These are phyloP conservation scores for Colletotrichum trifolii DNA, from an alignment of 2,329 filamentous ascomycete genomes.

Conservation along the genomic window DNA sequence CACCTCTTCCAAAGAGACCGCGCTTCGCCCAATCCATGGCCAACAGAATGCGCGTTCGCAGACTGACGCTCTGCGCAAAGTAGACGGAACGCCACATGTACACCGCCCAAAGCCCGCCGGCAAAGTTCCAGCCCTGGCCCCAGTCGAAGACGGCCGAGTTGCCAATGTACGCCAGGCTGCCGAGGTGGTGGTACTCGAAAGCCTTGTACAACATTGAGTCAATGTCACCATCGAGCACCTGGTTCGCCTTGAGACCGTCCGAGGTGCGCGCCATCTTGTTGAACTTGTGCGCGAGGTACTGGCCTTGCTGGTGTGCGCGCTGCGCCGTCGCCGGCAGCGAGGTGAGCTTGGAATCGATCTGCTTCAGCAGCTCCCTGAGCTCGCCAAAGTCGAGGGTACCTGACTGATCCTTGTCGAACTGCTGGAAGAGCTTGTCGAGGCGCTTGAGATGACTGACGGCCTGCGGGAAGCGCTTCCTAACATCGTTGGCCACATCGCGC, in stretches of 20 bases:
- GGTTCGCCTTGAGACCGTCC: constrained; percentile 80
- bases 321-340: constrained; percentile 95
- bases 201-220: constrained; percentile 94
- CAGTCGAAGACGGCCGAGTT: constrained; percentile 97
- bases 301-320: constrained; percentile 93
- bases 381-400: constrained; percentile 96
- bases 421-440: constrained; percentile 88
- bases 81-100: constrained; percentile 97
- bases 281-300: constrained; percentile 92
- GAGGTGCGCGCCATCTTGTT: constrained; percentile 86
- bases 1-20: constrained; percentile 93
- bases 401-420: constrained; percentile 93
- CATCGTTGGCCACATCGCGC: constrained; percentile 83
- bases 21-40: constrained; percentile 99
- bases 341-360: constrained; percentile 96
- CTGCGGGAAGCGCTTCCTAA: constrained; percentile 92
- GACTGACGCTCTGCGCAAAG: constrained; percentile 96
- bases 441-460: constrained; percentile 87
- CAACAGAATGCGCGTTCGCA: constrained; percentile 86
- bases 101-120: constrained; percentile 89
- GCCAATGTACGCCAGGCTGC: constrained; percentile 92
- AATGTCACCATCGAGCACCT: constrained; percentile 87
- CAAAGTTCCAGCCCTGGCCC: constrained; percentile 78
- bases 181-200: constrained; percentile 93
- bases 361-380: constrained; percentile 84